A percentile compares a stretch with the other conserved stretches of the same genome.
phyloP scores from a whole-genome alignment of 495 filamentous ascomycete genomes.

The Sordaria brevicollis region DNA sequence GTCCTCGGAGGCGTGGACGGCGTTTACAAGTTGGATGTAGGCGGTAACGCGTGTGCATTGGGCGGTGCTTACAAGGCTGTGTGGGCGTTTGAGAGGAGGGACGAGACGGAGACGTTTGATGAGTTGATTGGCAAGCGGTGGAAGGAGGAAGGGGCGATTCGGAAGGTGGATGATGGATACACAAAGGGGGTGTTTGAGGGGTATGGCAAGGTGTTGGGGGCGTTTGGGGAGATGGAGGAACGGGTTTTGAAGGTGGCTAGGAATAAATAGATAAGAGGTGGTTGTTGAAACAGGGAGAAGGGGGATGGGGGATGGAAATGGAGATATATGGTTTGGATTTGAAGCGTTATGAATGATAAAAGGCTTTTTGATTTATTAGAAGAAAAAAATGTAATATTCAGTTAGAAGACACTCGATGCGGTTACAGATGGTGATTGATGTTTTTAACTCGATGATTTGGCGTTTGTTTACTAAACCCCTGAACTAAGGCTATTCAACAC shows the following conservation, averaged over 20 bases:
- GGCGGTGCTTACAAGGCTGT: constrained; percentile 96
- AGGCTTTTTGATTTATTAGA: too few relatives aligned
- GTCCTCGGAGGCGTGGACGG: constrained; percentile 83
- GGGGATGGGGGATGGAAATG: background rate
- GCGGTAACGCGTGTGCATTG: constrained; percentile 91
- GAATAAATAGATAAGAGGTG: constrained; percentile 16
- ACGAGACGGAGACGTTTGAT: constrained; percentile 67
- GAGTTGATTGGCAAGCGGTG: constrained; percentile 72
- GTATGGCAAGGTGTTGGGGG: constrained; percentile 68
- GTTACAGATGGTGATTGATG: too few relatives aligned
- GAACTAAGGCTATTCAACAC: background rate
- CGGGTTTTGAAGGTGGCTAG: constrained; percentile 46
- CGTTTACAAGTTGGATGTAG: constrained; percentile 83
- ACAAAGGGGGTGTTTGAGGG: constrained; percentile 55
- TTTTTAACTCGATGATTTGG: background rate
- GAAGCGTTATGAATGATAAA: background rate
- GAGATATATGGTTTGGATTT: background rate
- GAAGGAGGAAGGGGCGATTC: constrained; percentile 72
- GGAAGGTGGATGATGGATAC: constrained; percentile 77
- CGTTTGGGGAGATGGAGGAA: constrained; percentile 72
- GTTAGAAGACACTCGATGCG: too few relatives aligned
- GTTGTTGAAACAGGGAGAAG: background rate
- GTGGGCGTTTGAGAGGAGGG: constrained; percentile 71
- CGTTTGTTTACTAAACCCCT: background rate
- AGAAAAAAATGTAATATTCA: too few relatives aligned